Evolutionary conservation across 2,329 filamentous ascomycete species (phyloP).

Genomic region (Cordyceps farinosa): DNA sequence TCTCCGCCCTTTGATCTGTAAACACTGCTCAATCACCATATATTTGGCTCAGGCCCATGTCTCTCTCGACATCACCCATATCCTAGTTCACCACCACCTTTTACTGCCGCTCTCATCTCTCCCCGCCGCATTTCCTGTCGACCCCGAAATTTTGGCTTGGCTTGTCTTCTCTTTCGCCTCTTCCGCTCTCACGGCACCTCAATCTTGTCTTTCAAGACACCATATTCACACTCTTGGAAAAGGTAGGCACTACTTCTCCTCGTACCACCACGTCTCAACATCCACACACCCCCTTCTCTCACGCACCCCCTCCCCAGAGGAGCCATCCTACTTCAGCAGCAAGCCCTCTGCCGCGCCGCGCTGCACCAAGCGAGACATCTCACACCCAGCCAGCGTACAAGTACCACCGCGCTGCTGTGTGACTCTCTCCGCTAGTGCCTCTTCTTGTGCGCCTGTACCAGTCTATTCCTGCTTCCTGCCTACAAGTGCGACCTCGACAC

Average conservation of each 20-base stretch:
- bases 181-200: neutral
- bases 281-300: conserved; percentile 6
- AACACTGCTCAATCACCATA: neutral
- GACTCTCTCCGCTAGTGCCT: neutral
- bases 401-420: conserved; percentile 13
- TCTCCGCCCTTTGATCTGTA: conserved; percentile 10
- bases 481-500: conserved; percentile 11
- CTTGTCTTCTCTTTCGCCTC: neutral
- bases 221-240: neutral
- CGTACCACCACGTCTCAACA: neutral
- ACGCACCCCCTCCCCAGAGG: conserved; percentile 1
- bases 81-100: neutral
- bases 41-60: neutral
- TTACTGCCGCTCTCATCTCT: neutral
- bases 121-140: neutral
- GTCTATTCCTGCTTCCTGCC: conserved; percentile 6
- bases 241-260: conserved; percentile 7
- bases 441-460: neutral
- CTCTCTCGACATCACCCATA: neutral
- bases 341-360: conserved; percentile 8
- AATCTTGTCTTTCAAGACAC: neutral
- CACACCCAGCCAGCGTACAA: conserved; percentile 8
- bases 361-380: conserved; percentile 16
- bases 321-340: conserved; percentile 2
- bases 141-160: neutral